Percentiles rank a stretch among this genome's conserved stretches.
Evolutionary conservation across 2,329 filamentous ascomycete genomes (phyloP).

Genomic region (Trichophyton simii): DNA sequence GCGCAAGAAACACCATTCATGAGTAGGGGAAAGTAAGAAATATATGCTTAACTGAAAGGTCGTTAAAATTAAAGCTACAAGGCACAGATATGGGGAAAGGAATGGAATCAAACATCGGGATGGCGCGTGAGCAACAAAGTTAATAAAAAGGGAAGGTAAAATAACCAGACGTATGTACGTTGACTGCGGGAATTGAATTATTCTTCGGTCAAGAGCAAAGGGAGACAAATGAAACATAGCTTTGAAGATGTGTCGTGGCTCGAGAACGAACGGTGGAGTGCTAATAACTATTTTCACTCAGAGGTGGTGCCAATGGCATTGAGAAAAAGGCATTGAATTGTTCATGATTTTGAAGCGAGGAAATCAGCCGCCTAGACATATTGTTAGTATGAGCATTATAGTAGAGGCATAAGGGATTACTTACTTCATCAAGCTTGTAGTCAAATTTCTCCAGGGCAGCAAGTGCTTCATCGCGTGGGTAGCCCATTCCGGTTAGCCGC

Average conservation of each 20-base stretch:
- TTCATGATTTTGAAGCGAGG: constrained; percentile 30
- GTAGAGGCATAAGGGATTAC: constrained; percentile 22
- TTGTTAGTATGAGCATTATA: background rate
- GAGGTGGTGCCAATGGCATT: background rate
- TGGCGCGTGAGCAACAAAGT: background rate
- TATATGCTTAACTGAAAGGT: background rate
- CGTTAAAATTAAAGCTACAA: constrained; percentile 1
- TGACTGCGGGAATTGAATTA: background rate
- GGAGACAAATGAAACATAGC: background rate
- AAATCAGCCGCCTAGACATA: constrained; percentile 27
- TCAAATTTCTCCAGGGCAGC: constrained; percentile 83
- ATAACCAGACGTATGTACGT: background rate
- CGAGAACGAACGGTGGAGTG: background rate
- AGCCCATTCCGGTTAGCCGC: constrained; percentile 82
- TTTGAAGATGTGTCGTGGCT: background rate
- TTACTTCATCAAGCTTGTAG: constrained; percentile 88
- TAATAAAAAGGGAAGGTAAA: background rate
- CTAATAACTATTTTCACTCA: background rate
- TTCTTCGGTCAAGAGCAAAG: background rate
- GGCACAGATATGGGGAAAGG: background rate
- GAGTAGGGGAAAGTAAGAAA: background rate
- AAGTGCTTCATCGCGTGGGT: constrained; percentile 59
- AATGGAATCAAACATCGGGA: background rate
- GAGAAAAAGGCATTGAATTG: background rate
- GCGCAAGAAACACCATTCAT: background rate